These are phyloP conservation scores for Waitea zeae DNA, from an alignment of 1,284 basidiomycete species.

Conservation along the genomic window DNA sequence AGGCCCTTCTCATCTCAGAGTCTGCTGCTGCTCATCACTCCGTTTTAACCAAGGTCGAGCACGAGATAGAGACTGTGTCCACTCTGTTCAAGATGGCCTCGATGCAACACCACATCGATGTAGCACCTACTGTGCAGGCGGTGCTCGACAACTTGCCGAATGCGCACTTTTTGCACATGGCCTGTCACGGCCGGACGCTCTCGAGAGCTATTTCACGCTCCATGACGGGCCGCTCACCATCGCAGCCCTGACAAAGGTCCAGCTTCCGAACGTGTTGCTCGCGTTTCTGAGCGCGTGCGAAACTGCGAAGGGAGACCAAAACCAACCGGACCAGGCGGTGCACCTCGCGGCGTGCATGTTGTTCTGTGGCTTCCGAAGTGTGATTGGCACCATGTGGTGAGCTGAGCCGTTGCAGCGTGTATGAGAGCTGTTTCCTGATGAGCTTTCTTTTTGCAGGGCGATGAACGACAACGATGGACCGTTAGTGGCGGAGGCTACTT, in stretches of 20 bases:
- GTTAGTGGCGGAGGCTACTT: neutral
- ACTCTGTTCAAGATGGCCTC: too few species aligned
- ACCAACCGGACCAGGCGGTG: neutral
- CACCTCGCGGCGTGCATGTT: neutral
- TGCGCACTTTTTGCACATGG: neutral
- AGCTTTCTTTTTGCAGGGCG: too few species aligned
- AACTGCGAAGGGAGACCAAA: neutral
- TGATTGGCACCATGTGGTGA: neutral
- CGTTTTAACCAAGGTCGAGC: neutral
- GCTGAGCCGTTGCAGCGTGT: neutral
- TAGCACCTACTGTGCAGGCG: neutral
- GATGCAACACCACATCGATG: neutral
- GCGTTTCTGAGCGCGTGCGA: neutral
- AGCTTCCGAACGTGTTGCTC: neutral
- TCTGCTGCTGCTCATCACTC: neutral
- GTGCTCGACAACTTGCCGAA: neutral
- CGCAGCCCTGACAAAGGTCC: neutral
- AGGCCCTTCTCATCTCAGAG: neutral
- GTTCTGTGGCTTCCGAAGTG: neutral
- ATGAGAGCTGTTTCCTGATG: neutral
- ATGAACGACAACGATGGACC: neutral
- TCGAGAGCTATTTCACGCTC: neutral
- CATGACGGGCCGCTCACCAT: neutral
- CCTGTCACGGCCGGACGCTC: neutral
- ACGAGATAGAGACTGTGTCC: neutral